Conservation (phyloP, 2,329 filamentous ascomycete species). For the Colletotrichum godetiae region DNA sequence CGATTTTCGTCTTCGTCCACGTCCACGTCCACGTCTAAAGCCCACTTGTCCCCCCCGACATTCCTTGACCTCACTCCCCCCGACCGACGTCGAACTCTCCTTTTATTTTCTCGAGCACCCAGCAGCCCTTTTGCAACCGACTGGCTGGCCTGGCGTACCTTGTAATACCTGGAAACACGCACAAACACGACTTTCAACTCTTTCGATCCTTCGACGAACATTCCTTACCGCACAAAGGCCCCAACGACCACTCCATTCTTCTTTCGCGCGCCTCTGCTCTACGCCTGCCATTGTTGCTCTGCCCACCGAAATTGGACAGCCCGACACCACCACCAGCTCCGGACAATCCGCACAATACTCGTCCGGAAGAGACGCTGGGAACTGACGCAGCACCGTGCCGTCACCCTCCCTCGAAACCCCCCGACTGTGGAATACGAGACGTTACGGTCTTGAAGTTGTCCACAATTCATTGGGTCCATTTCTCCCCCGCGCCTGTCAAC, state of each 20-base stretch:
- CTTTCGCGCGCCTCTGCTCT: constrained; percentile 23
- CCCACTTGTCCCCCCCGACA: constrained; percentile 36
- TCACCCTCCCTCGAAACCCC: not conserved
- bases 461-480: constrained; percentile 20
- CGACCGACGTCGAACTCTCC: constrained; percentile 34
- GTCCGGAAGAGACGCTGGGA: constrained; percentile 1
- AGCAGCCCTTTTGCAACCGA: constrained; percentile 24
- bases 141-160: constrained; percentile 34
- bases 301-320: constrained; percentile 14
- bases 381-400: constrained; percentile 14
- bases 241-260: constrained; percentile 3
- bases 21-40: constrained; percentile 13
- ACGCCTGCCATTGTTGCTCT: constrained; percentile 11
- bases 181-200: constrained; percentile 19
- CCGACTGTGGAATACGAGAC: constrained; percentile 27
- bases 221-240: constrained; percentile 22
- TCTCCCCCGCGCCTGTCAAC: constrained; percentile 13
- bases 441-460: constrained; percentile 14
- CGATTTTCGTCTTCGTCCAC: constrained; percentile 28
- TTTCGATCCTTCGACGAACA: constrained; percentile 32
- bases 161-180: constrained; percentile 36
- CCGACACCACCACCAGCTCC: not conserved
- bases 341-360: constrained; percentile 9
- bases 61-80: constrained; percentile 37
- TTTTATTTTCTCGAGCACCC: constrained; percentile 33